Base-by-base conservation (phyloP, 164 flowering plant genomes). In the Akebia trifoliata region DNA sequence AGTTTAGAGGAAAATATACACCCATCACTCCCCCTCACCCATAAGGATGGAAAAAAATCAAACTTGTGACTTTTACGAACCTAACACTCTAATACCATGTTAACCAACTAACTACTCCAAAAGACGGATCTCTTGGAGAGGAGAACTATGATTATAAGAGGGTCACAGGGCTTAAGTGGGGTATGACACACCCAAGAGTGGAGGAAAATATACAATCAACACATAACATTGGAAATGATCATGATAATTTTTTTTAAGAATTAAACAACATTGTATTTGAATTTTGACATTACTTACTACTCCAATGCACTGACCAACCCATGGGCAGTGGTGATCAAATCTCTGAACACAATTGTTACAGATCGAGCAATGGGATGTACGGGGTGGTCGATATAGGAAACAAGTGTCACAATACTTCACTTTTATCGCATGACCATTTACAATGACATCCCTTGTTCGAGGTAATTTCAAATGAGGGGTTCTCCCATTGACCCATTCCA, bases 271-370 rank as follows among this genome's bases (percentile, higher is more conserved):
- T 4, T 22, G 15, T 35, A 26, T 11, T 20, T 21, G 1, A 24
- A 42, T 21, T n/a, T 17, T 17, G 35, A 51, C n/a, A 52, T 40
- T 24, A 81, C 97, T 78, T 79, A 86, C 97, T n/a, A 67, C 24
- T 73, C 90, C 97, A 69, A 90, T 87, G 72, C 97, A 90, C 69
- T 90, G 97, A 60, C 97, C 97, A 30, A 87, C 97, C 97, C 95
- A 90, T 17, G 97, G 97, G 61, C 95, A 90, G 61, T 90, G 97
- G 62, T 90, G 97, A 77, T 90, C 97, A 51, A 90, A 90, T 57
- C 72, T 80, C 68, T 85, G 88, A 18, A 91, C 96, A 62, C 98
- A 91, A 65, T 91, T 91, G 77, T 89, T 86, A 82, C 98, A 91
- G 42, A 90, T 85, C 17, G 95, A 90, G 74, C 97, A 90, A 67